Evolutionary conservation across 2,329 filamentous ascomycete species (phyloP).

Genomic region (Lomentospora prolificans): DNA sequence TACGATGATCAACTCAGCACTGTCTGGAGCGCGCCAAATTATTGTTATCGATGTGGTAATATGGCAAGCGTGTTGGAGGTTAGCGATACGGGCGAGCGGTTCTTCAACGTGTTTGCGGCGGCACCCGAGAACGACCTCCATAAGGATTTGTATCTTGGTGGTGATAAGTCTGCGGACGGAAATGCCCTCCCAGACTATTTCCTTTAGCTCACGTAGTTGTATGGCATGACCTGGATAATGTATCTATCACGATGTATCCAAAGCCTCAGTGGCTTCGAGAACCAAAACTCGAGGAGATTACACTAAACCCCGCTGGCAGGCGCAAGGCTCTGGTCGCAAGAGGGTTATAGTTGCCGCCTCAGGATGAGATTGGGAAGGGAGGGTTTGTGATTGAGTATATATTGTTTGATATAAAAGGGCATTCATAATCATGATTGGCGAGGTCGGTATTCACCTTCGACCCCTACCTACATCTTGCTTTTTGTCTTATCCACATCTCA

Average conservation of each 20-base stretch:
- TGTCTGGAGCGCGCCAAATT: slow-evolving; percentile 96
- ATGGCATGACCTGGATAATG: not conserved
- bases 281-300: too few relatives aligned
- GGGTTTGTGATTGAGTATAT: too few relatives aligned
- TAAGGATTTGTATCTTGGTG: slow-evolving; percentile 70
- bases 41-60: slow-evolving; percentile 92
- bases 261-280: too few relatives aligned
- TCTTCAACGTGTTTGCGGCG: slow-evolving; percentile 96
- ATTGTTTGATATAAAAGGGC: slow-evolving; percentile 6
- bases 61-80: slow-evolving; percentile 96
- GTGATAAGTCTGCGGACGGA: slow-evolving; percentile 59
- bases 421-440: slow-evolving; percentile 7
- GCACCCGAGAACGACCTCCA: slow-evolving; percentile 91
- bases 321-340: too few relatives aligned
- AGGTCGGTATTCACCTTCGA: not conserved
- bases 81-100: slow-evolving; percentile 81
- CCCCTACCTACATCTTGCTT: not conserved
- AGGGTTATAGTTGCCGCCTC: too few relatives aligned
- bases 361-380: too few relatives aligned
- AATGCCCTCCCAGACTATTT: slow-evolving; percentile 62
- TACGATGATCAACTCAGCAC: slow-evolving; percentile 93
- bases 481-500: not conserved
- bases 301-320: too few relatives aligned
- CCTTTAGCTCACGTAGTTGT: slow-evolving; percentile 33
- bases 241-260: too few relatives aligned